Percentiles rank a stretch among this genome's conserved stretches.
Evolutionary conservation across 2,329 filamentous ascomycete genomes (phyloP).

Genomic region (Penicillium sp.): DNA sequence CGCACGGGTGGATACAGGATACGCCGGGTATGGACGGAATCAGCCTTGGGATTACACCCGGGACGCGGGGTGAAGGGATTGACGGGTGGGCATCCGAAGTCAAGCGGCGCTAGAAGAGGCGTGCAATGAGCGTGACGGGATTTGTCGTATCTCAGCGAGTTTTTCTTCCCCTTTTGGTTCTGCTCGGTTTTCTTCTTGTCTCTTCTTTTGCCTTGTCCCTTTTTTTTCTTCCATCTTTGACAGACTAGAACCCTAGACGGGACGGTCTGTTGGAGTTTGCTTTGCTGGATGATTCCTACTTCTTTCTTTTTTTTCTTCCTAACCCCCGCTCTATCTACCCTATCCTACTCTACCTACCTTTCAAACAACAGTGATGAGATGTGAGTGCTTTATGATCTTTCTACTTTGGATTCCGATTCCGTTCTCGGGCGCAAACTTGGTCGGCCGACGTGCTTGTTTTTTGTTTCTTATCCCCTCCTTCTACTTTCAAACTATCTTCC

Average conservation of each 20-base stretch:
- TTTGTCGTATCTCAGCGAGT: conserved; percentile 22
- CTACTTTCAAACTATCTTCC: conserved; percentile 2
- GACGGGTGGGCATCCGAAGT: conserved; percentile 92
- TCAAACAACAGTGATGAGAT: conserved; percentile 25
- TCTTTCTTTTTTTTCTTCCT: neutral
- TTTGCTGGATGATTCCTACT: conserved; percentile 4
- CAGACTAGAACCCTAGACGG: conserved; percentile 22
- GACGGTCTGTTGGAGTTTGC: conserved; percentile 18
- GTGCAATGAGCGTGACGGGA: conserved; percentile 6
- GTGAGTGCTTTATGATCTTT: conserved; percentile 37
- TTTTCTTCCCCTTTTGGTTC: neutral
- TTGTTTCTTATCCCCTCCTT: conserved; percentile 10
- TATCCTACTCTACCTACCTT: neutral
- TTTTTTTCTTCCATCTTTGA: conserved; percentile 10
- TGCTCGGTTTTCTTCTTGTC: conserved; percentile 4
- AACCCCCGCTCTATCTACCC: neutral
- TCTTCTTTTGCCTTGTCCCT: conserved; percentile 8
- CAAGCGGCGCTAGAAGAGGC: conserved; percentile 69
- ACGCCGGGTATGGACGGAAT: conserved; percentile 87
- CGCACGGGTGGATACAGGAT: conserved; percentile 80
- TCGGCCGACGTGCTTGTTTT: conserved; percentile 27
- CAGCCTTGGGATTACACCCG: conserved; percentile 76
- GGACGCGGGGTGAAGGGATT: conserved; percentile 86
- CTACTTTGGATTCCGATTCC: conserved; percentile 23
- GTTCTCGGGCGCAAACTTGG: conserved; percentile 33